Conservation (phyloP, 2,329 filamentous ascomycete species). For the Aspergillus versicolor region DNA sequence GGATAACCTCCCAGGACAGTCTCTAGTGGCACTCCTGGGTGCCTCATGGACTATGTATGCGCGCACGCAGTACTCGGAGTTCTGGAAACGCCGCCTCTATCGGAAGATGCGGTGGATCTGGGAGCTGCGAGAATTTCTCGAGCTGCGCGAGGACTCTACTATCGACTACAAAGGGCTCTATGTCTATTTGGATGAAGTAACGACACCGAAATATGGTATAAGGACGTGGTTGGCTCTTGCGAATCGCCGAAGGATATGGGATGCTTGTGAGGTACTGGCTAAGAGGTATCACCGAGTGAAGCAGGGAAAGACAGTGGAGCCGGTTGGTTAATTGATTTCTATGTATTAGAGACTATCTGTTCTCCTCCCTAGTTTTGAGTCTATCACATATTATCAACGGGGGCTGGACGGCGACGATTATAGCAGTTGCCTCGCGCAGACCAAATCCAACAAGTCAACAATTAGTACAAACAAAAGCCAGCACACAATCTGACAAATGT, state of each 20-base stretch:
- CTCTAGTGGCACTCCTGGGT: neutral
- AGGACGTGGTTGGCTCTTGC: neutral
- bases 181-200: neutral
- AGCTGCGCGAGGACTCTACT: neutral
- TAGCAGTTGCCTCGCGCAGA: neutral
- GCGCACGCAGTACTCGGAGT: neutral
- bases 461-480: neutral
- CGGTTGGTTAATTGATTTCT: neutral
- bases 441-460: neutral
- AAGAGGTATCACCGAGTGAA: neutral
- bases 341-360: too few species aligned
- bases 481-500: neutral
- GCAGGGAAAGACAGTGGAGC: neutral
- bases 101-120: neutral
- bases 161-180: neutral
- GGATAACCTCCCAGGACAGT: neutral
- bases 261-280: neutral
- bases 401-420: too few species aligned
- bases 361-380: too few species aligned
- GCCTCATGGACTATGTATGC: neutral
- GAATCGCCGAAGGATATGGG: slow-evolving; percentile 2
- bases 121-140: neutral
- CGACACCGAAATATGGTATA: neutral
- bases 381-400: neutral
- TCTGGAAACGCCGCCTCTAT: neutral